Conservation (phyloP, 2,329 filamentous ascomycete genomes). For the Fusarium verticillioides region DNA sequence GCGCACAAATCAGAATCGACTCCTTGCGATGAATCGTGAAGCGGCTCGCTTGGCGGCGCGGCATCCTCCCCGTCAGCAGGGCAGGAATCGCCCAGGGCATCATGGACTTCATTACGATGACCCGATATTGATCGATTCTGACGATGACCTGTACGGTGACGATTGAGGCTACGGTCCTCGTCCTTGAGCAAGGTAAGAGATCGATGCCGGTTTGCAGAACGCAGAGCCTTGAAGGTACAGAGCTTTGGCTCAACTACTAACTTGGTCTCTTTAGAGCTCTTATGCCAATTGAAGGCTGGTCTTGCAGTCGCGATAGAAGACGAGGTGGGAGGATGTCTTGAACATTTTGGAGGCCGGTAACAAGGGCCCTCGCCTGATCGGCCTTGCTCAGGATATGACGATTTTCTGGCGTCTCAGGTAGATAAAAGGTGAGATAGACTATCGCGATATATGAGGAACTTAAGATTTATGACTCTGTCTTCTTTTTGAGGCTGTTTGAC, state of each 20-base stretch:
- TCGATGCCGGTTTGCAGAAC: not conserved
- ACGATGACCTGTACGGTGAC: not conserved
- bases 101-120: not conserved
- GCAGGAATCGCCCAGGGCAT: not conserved
- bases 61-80: not conserved
- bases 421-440: too few relatives aligned
- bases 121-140: not conserved
- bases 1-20: not conserved
- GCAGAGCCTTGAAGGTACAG: not conserved
- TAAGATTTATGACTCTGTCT: not conserved
- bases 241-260: not conserved
- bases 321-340: accelerated
- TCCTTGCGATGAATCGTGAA: not conserved
- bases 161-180: not conserved
- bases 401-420: not conserved
- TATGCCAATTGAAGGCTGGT: not conserved
- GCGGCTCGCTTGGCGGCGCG: not conserved
- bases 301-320: not conserved
- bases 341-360: too few relatives aligned
- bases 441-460: not conserved
- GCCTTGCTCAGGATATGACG: not conserved
- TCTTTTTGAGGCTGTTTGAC: not conserved
- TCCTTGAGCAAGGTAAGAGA: not conserved
- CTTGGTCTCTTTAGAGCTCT: not conserved
- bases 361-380: not conserved